Base-by-base conservation (phyloP, 805 yeast species). In the Kluyveromyces wickerhamii region DNA sequence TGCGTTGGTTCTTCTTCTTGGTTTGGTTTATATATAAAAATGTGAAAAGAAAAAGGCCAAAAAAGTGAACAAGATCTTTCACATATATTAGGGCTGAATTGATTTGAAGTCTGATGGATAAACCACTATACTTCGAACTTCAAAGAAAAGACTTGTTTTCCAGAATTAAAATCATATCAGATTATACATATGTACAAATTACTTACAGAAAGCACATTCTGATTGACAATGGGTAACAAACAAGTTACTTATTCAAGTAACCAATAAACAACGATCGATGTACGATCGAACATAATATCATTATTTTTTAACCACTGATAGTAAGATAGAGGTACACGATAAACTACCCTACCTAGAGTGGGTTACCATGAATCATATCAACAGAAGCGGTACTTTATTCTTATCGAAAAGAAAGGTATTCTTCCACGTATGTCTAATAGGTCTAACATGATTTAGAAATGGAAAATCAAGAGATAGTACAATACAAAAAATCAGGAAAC, bases 271-370 rank as follows among this genome's bases (percentile, higher is more conserved):
- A 31, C 19, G 17, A 28, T 31, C 27, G 15, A 9, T 5, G 27
- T 22, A 11, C 12, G 4, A 22, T 14, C 19, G 19, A 14, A 21
- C 21, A 12, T 6, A 21, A 20, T 11, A 35, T 21, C 23, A 29
- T 31, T 36, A 39, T 39, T 39, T 35, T 57, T 57, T 57, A 40
- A 52, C 62, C 60, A 57, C 62, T 57, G 62, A 57, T 57, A 55
- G 62, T 51, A 55, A 47, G 53, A 53, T 60, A 57, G 62, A 53
- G 62, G 62, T 55, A 57, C 54, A 56, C 49, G 42, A 40, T 39
- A 39, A 54, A 55, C 59, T 56, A 57, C 57, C 42, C 48, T 51
- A 57, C 62, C 62, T 57, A 57, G 62, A 57, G 62, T 57, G 60
- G 60, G 62, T 39, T 46, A 17, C 21, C 29, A 26, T 26, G 13